phyloP scores from a whole-genome alignment of 768 basidiomycete genomes.

The Phlegmacium glaucopus region DNA sequence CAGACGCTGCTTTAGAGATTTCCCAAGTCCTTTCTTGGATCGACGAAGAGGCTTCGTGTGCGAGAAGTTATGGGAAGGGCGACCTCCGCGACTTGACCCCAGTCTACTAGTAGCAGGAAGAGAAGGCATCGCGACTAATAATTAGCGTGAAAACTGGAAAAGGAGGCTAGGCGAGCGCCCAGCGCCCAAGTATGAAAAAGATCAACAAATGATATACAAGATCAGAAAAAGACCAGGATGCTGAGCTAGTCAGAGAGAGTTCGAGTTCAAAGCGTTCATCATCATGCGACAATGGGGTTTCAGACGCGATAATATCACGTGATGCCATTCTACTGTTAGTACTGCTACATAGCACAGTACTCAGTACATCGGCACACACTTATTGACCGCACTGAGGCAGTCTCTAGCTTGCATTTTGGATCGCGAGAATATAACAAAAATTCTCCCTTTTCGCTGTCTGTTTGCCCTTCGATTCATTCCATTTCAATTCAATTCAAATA shows the following conservation, averaged over 20 bases:
- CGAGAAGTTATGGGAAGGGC: constrained; percentile 4
- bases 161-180: constrained; percentile 6
- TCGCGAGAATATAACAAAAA: too few relatives aligned
- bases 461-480: too few relatives aligned
- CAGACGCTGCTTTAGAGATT: constrained; percentile 16
- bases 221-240: background rate
- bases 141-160: background rate
- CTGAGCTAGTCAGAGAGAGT: background rate
- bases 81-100: constrained; percentile 13
- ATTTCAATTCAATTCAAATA: background rate
- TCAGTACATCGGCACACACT: too few relatives aligned
- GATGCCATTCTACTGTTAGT: too few relatives aligned
- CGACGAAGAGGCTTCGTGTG: constrained; percentile 5
- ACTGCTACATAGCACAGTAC: too few relatives aligned
- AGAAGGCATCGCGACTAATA: background rate
- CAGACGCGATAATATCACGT: too few relatives aligned
- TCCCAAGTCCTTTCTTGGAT: constrained; percentile 6
- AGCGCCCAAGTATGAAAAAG: constrained; percentile 9
- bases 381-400: too few relatives aligned
- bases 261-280: too few relatives aligned
- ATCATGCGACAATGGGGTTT: too few relatives aligned
- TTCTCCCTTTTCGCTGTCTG: too few relatives aligned
- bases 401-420: background rate
- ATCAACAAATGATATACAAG: background rate
- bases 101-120: constrained; percentile 12